Evolutionary conservation across 805 yeast species (phyloP).

Genomic region (Candida pseudofarinosa): DNA sequence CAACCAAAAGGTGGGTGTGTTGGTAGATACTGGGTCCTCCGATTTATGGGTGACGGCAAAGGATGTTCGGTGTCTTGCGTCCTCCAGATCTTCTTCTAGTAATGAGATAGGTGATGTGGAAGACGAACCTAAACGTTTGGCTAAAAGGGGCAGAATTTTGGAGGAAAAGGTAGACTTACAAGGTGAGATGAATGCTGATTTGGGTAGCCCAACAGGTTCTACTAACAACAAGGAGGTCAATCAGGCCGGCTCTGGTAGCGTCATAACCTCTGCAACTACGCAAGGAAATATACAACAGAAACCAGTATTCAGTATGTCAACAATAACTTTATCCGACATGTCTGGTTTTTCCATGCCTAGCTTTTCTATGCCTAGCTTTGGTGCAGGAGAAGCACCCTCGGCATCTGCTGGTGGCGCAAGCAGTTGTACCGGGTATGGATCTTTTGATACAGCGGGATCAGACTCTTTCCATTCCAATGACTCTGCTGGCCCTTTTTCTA

Average conservation of each 20-base stretch:
- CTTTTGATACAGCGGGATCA: slow-evolving; percentile 42
- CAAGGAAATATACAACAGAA: background rate
- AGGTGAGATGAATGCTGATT: background rate
- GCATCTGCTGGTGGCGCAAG: background rate
- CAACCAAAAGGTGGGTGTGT: slow-evolving; percentile 23
- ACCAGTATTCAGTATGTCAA: background rate
- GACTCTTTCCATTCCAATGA: slow-evolving; percentile 35
- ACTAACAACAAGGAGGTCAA: background rate
- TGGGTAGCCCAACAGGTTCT: background rate
- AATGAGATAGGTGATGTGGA: slow-evolving; percentile 1
- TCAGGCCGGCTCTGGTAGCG: background rate
- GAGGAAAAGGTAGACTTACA: background rate
- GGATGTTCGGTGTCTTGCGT: slow-evolving; percentile 19
- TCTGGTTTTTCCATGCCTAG: background rate
- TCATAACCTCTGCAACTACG: background rate
- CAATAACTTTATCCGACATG: background rate
- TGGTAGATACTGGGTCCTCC: slow-evolving; percentile 41
- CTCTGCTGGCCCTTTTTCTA: slow-evolving; percentile 38
- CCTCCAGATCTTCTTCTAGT: slow-evolving; percentile 2
- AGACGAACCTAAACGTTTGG: background rate
- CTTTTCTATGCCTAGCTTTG: background rate
- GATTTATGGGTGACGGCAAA: slow-evolving; percentile 40
- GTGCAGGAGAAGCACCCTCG: background rate
- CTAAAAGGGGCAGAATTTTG: background rate
- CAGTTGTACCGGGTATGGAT: slow-evolving; percentile 45